Base-by-base conservation (phyloP, 2,329 filamentous ascomycete genomes). In the Albophoma yamanashiensis region DNA sequence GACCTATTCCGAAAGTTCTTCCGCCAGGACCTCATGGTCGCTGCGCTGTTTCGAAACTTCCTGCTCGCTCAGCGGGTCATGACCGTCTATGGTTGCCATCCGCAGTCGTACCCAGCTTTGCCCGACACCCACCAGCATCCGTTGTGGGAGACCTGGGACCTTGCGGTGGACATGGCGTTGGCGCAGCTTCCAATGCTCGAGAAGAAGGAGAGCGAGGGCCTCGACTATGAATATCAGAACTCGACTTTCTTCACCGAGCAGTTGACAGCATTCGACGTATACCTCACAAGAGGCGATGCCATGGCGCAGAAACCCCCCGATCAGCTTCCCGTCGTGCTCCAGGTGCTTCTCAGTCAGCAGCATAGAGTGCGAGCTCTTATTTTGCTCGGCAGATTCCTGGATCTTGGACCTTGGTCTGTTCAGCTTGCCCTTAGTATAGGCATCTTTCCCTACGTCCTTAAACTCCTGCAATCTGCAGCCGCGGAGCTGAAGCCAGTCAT, bases 361-460 rank as follows among this genome's bases (percentile, higher is more conserved):
- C 94, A 99, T 72, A 82, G 94, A 66, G 84, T 99, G 34, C 83
- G 94, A 57, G 94, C 94, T 20, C 80, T 99, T 63, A 95, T 99
- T 58, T 78, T 99, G 8, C 81, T 99, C 0, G 94, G 92, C 61
- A 91, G 92, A 65, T 99, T 99, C 73, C 79, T 99, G 25, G 94
- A 99, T 68, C 83, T 97, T 45, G 94, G 94, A 0, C 94, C 94
- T 0, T 99, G 94, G 94, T 95, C 94, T 38, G 94, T 99, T n/a
- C 94, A 97, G 72, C 84, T 99, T 47, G 94, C 94, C 20, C 81
- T 99, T 20, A 97, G 92, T 73, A 99, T 99, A 63, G 94, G 94
- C 31, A 99, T 99, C 63, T 99, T 99, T 73, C 94, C 94, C 0
- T 99, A 99, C 70, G 94, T 99, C n/a, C 78, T 99, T 40, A 99